Evolutionary conservation across 108 stramenopile genomes (phyloP).

Genomic region (Cyclotella kingstonii): DNA sequence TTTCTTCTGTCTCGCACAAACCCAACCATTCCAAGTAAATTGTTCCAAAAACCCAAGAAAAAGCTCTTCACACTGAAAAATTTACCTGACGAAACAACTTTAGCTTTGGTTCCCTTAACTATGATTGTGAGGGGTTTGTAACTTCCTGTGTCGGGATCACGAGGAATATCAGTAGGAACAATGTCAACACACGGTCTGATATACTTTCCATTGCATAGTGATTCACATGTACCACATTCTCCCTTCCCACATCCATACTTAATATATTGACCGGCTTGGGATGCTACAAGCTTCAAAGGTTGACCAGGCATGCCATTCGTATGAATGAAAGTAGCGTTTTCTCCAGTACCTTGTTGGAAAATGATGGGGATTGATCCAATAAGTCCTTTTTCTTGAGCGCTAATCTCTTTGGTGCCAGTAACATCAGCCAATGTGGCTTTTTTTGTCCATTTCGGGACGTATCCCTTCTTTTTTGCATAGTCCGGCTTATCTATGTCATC

Average conservation of each 20-base stretch:
- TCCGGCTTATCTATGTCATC: constrained; percentile 17
- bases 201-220: constrained; percentile 80
- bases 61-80: constrained; percentile 73
- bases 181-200: constrained; percentile 70
- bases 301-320: constrained; percentile 78
- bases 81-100: constrained; percentile 61
- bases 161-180: constrained; percentile 49
- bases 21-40: constrained; percentile 82
- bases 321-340: constrained; percentile 32
- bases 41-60: constrained; percentile 84
- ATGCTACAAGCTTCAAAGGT: constrained; percentile 73
- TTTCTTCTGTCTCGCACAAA: constrained; percentile 68
- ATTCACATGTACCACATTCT: constrained; percentile 90
- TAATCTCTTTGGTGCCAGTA: constrained; percentile 32
- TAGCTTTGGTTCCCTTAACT: constrained; percentile 66
- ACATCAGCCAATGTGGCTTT: constrained; percentile 69
- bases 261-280: constrained; percentile 87
- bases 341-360: constrained; percentile 75
- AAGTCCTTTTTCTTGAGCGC: constrained; percentile 59
- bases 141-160: constrained; percentile 38
- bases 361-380: constrained; percentile 72
- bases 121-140: constrained; percentile 41
- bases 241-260: constrained; percentile 92
- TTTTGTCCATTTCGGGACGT: constrained; percentile 85
- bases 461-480: constrained; percentile 40